These are phyloP conservation scores for Trichosanthes truncata DNA, from an alignment of 306 rosid genomes.

Conservation along the genomic window DNA sequence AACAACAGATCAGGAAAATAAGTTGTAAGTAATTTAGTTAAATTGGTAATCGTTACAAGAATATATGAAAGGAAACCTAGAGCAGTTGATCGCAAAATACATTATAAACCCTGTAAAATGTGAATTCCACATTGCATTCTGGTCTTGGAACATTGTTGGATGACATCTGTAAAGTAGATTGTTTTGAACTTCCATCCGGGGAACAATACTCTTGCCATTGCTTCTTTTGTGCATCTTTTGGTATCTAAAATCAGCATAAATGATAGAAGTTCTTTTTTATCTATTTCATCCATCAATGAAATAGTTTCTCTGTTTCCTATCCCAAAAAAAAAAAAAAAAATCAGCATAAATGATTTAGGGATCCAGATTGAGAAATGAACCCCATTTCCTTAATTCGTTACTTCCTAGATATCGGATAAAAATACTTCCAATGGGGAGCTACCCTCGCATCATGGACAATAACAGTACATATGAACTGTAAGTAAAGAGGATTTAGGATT, in stretches of 20 bases:
- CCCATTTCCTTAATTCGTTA: slow-evolving; percentile 28
- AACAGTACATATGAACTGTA: slow-evolving; percentile 76
- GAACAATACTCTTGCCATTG: background rate
- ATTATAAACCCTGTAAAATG: background rate
- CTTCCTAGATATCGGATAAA: slow-evolving; percentile 68
- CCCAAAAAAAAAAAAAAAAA: too few species aligned
- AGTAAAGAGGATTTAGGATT: slow-evolving; percentile 31
- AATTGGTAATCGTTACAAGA: background rate
- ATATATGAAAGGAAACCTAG: background rate
- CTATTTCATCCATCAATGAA: too few species aligned
- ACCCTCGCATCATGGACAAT: slow-evolving; percentile 82
- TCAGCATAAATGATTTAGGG: too few species aligned
- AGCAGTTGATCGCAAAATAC: background rate
- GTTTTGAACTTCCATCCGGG: background rate
- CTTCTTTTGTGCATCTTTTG: background rate
- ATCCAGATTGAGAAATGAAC: background rate
- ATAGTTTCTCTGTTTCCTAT: too few species aligned
- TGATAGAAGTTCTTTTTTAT: too few species aligned
- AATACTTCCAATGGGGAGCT: slow-evolving; percentile 97
- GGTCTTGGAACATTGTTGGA: slow-evolving; percentile 1
- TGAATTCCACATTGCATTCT: background rate
- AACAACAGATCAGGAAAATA: background rate
- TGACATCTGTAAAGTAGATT: background rate
- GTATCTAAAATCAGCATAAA: background rate
- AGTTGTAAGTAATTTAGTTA: background rate